These are phyloP conservation scores for Ogataea trehalophila DNA, from an alignment of 805 yeast genomes.

Conservation along the genomic window DNA sequence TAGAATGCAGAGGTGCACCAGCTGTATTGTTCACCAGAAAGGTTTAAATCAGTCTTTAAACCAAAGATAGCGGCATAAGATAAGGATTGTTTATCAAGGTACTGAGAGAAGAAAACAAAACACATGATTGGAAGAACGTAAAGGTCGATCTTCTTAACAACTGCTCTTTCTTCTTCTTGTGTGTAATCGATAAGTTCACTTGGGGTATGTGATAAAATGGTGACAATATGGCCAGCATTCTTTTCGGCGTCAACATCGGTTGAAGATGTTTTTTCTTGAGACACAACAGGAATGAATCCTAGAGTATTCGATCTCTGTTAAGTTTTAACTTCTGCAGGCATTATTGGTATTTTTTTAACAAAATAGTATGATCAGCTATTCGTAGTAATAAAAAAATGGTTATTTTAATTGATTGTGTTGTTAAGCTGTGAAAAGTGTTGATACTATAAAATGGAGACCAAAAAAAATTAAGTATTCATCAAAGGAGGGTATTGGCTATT, in stretches of 20 bases:
- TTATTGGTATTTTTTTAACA: too few species aligned
- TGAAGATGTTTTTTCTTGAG: background rate
- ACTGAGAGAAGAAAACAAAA: constrained; percentile 14
- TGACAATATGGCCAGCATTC: background rate
- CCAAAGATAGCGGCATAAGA: constrained; percentile 51
- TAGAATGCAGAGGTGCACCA: constrained; percentile 31
- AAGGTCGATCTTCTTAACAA: constrained; percentile 35
- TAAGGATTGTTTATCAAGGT: constrained; percentile 19
- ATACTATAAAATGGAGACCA: too few species aligned
- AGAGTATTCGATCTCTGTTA: background rate
- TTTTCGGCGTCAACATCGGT: constrained; percentile 1
- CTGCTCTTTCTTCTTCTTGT: constrained; percentile 27
- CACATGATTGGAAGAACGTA: constrained; percentile 33
- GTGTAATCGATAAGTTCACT: constrained; percentile 27
- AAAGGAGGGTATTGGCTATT: too few species aligned
- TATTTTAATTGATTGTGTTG: too few species aligned
- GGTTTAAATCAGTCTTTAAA: constrained; percentile 40
- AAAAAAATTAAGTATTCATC: too few species aligned
- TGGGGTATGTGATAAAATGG: constrained; percentile 32
- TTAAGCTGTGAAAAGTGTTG: too few species aligned
- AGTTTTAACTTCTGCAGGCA: too few species aligned
- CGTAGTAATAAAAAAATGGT: too few species aligned
- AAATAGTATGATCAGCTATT: too few species aligned
- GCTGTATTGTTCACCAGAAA: constrained; percentile 38
- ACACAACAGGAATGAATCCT: background rate